These are phyloP conservation scores for Akanthomyces dipterigenus DNA, from an alignment of 2,329 filamentous ascomycete species.

Conservation along the genomic window DNA sequence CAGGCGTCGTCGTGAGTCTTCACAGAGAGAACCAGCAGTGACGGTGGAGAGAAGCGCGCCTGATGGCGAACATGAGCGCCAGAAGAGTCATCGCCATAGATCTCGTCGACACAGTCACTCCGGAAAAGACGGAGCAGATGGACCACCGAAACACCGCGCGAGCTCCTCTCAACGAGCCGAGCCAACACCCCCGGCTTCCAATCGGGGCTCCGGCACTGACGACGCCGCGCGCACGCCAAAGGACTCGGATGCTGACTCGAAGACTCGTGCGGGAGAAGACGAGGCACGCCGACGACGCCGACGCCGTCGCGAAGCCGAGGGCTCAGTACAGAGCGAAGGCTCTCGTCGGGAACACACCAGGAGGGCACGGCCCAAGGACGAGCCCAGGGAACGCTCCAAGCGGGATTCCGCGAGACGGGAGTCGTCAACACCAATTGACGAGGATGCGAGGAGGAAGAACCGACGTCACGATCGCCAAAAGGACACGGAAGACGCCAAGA, in stretches of 20 bases:
- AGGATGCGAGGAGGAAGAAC: slow-evolving; percentile 26
- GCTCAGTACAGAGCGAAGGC: neutral
- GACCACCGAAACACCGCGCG: neutral
- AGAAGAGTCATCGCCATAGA: slow-evolving; percentile 26
- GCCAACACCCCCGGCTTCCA: neutral
- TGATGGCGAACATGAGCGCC: neutral
- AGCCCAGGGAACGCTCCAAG: neutral
- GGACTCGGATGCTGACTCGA: neutral
- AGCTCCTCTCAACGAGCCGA: neutral
- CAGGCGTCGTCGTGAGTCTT: neutral
- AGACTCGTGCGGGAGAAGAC: slow-evolving; percentile 1
- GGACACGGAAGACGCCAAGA: slow-evolving; percentile 25
- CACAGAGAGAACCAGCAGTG: slow-evolving; percentile 8
- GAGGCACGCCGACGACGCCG: slow-evolving; percentile 7
- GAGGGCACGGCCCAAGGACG: neutral
- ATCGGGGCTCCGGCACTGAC: neutral
- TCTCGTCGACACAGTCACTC: slow-evolving; percentile 37
- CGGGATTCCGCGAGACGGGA: neutral
- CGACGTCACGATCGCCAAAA: slow-evolving; percentile 26
- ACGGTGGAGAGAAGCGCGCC: neutral
- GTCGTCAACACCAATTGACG: neutral
- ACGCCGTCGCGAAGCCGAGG: neutral
- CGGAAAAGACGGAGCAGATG: slow-evolving; percentile 23
- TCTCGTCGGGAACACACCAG: neutral
- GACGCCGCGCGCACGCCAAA: neutral